Evolutionary conservation across 768 basidiomycete genomes (phyloP).

Genomic region (Auricularia auricula-judae): DNA sequence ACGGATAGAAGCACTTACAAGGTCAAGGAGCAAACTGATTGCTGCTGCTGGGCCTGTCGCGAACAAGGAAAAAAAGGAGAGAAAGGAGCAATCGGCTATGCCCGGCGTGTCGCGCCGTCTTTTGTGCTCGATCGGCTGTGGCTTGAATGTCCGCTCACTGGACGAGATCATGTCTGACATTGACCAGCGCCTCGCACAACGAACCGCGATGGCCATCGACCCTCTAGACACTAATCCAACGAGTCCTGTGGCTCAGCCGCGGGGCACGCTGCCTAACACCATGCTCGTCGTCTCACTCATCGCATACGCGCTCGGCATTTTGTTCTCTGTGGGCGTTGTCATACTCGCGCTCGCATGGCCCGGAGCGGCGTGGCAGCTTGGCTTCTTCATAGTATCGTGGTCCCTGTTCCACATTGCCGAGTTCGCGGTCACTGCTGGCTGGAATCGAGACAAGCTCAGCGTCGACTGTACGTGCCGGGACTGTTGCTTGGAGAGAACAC

Average conservation of each 20-base stretch:
- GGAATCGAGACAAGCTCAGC: slow-evolving; percentile 86
- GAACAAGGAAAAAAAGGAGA: background rate
- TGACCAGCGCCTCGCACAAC: background rate
- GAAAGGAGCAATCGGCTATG: background rate
- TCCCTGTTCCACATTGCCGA: slow-evolving; percentile 87
- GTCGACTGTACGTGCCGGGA: slow-evolving; percentile 64
- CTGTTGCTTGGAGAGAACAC: background rate
- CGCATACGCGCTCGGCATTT: slow-evolving; percentile 73
- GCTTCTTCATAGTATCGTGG: slow-evolving; percentile 77
- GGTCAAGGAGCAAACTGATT: background rate
- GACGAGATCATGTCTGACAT: background rate
- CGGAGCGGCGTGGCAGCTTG: slow-evolving; percentile 55
- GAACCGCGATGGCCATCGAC: background rate
- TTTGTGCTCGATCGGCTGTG: background rate
- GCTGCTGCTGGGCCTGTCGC: background rate
- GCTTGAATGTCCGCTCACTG: background rate
- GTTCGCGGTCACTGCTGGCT: slow-evolving; percentile 90
- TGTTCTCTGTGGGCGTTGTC: slow-evolving; percentile 48
- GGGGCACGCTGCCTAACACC: slow-evolving; percentile 77
- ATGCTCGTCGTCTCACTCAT: slow-evolving; percentile 67
- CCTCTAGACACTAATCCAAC: slow-evolving; percentile 47
- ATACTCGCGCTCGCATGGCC: background rate
- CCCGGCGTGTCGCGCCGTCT: background rate
- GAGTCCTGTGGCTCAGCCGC: slow-evolving; percentile 20
- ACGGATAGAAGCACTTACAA: no score